Conservation (phyloP, 768 basidiomycete genomes). For the Agrocybe pediades region DNA sequence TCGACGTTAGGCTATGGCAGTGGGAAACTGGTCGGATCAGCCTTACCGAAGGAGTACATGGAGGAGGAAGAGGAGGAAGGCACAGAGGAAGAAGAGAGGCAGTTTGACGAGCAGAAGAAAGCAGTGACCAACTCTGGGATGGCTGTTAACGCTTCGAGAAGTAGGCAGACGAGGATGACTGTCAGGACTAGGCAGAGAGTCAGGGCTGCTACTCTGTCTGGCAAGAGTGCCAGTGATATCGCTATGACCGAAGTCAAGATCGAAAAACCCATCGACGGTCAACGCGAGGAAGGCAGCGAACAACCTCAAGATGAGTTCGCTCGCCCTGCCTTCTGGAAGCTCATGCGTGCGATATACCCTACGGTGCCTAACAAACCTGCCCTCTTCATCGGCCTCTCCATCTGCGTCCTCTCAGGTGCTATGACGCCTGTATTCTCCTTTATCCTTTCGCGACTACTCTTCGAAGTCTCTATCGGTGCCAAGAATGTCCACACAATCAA, state of each 20-base stretch:
- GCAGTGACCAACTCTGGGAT: background rate
- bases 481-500: constrained; percentile 63
- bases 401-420: constrained; percentile 73
- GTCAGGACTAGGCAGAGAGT: background rate
- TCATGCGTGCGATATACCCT: constrained; percentile 61
- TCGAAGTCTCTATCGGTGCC: constrained; percentile 72
- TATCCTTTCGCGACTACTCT: constrained; percentile 81
- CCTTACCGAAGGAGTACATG: background rate
- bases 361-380: constrained; percentile 75
- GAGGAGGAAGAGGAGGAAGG: background rate
- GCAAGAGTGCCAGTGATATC: constrained; percentile 23
- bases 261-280: background rate
- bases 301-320: constrained; percentile 15
- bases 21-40: background rate
- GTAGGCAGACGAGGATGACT: background rate
- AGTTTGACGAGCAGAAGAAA: background rate
- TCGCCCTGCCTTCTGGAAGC: constrained; percentile 40
- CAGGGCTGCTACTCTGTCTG: too few species aligned
- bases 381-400: constrained; percentile 66
- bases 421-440: constrained; percentile 93
- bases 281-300: too few species aligned
- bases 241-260: constrained; percentile 23
- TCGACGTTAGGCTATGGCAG: background rate
- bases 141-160: background rate
- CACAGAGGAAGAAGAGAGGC: background rate